Percentiles rank a stretch among this genome's conserved stretches.
Evolutionary conservation across 2,329 filamentous ascomycete genomes (phyloP).

Genomic region (Arthrobotrys iridis): DNA sequence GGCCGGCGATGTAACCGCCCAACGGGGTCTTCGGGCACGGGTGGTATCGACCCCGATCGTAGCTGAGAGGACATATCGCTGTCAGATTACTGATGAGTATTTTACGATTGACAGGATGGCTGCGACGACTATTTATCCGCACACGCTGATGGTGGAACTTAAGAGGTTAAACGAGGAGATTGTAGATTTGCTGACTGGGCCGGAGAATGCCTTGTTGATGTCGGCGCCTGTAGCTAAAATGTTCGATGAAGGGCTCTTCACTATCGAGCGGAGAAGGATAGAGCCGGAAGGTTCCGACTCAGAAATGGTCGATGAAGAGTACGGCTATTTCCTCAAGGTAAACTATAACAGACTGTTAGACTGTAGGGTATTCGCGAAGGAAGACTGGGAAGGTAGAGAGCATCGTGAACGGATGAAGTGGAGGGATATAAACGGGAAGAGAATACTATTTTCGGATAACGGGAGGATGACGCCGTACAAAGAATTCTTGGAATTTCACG

Average conservation of each 20-base stretch:
- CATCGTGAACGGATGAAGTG: conserved; percentile 1
- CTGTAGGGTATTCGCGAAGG: conserved; percentile 10
- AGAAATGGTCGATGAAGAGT: not conserved
- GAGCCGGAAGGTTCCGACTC: not conserved
- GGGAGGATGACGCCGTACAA: not conserved
- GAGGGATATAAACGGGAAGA: conserved; percentile 30
- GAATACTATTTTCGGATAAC: not conserved
- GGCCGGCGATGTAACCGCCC: no score
- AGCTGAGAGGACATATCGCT: conserved; percentile 20
- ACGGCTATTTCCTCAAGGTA: not conserved
- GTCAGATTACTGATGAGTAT: conserved; percentile 34
- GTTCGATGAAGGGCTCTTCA: conserved; percentile 27
- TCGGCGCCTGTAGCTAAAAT: conserved; percentile 15
- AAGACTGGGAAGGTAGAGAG: conserved; percentile 14
- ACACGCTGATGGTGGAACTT: conserved; percentile 32
- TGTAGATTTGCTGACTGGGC: not conserved
- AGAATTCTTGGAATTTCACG: conserved; percentile 18
- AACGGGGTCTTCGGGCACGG: no score
- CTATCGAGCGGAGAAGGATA: not conserved
- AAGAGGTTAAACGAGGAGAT: not conserved
- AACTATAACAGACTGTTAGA: not conserved
- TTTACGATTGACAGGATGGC: not conserved
- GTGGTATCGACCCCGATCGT: no score
- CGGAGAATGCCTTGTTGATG: conserved; percentile 11
- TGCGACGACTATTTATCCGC: conserved; percentile 26